These are phyloP conservation scores for Alternaria infectoria DNA, from an alignment of 2,329 filamentous ascomycete species.

Conservation along the genomic window DNA sequence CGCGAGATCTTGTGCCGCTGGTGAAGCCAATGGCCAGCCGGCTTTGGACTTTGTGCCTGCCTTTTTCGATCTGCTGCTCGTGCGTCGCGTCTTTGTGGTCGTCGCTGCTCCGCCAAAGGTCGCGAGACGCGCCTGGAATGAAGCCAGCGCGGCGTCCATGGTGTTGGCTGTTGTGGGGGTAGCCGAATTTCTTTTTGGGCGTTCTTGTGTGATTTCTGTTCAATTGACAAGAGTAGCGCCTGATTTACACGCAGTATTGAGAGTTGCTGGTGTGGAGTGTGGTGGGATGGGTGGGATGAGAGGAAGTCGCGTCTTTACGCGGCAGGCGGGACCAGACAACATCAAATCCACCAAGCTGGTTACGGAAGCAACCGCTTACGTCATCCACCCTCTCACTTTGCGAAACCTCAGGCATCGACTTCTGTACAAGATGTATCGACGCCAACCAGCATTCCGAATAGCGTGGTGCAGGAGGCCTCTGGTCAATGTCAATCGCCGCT, in stretches of 20 bases:
- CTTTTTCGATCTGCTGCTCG: constrained; percentile 69
- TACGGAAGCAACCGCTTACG: constrained; percentile 27
- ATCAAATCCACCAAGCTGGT: constrained; percentile 13
- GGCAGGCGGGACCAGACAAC: constrained; percentile 13
- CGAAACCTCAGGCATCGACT: constrained; percentile 26
- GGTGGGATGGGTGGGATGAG: constrained; percentile 8
- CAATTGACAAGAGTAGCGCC: neutral
- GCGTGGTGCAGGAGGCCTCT: constrained; percentile 34
- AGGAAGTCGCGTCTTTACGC: constrained; percentile 18
- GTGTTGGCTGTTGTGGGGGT: constrained; percentile 2
- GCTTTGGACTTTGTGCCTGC: constrained; percentile 41
- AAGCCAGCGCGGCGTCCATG: constrained; percentile 57
- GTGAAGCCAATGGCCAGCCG: constrained; percentile 78
- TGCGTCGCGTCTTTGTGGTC: constrained; percentile 70
- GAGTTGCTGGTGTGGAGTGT: constrained; percentile 6
- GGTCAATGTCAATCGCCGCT: constrained; percentile 30
- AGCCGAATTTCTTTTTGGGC: neutral
- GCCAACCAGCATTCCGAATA: constrained; percentile 37
- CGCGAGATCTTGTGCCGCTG: constrained; percentile 76
- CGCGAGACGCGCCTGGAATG: constrained; percentile 76
- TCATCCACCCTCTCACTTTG: constrained; percentile 28
- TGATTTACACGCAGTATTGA: neutral
- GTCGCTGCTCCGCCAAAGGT: constrained; percentile 73
- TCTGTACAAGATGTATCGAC: constrained; percentile 41
- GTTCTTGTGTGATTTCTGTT: neutral